Percentiles rank a stretch among this genome's conserved stretches.
Evolutionary conservation across 371 early-diverging fungal genomes (phyloP).

Genomic region (Funneliformis caledonium): DNA sequence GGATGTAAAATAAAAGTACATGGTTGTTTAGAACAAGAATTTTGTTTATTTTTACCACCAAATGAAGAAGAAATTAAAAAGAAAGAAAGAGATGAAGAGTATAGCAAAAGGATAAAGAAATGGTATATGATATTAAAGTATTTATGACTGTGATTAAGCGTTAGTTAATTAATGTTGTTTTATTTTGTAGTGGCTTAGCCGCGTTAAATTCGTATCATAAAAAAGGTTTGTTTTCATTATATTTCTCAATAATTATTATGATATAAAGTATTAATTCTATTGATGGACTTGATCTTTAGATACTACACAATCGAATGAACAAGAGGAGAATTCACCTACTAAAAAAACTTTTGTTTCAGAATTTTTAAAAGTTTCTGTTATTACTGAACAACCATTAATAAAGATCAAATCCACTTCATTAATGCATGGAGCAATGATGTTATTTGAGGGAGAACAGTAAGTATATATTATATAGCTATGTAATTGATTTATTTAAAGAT

Average conservation of each 20-base stretch:
- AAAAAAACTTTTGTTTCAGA: conserved; percentile 41
- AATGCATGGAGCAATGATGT: conserved; percentile 72
- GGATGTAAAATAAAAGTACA: conserved; percentile 73
- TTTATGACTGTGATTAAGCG: not conserved
- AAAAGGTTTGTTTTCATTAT: conserved; percentile 9
- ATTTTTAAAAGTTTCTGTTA: conserved; percentile 63
- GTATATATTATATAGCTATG: conserved; percentile 9
- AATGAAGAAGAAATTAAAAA: conserved; percentile 52
- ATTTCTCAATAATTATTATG: not conserved
- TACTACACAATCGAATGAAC: too few relatives aligned
- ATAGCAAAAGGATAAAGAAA: conserved; percentile 54
- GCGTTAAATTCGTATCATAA: conserved; percentile 35
- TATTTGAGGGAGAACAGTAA: conserved; percentile 83
- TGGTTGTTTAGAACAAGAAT: conserved; percentile 75
- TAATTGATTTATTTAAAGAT: not conserved
- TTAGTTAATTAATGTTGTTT: not conserved
- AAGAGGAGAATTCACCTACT: not conserved
- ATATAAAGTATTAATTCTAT: not conserved
- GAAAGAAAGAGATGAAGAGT: conserved; percentile 52
- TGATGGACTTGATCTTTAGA: not conserved
- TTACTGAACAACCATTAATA: conserved; percentile 71
- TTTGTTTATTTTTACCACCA: conserved; percentile 55
- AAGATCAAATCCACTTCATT: conserved; percentile 64
- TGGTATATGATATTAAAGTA: conserved; percentile 23
- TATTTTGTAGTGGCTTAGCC: conserved; percentile 46